Evolutionary conservation across 75 land plant genomes (phyloP).

Genomic region (Picea sitchensis): DNA sequence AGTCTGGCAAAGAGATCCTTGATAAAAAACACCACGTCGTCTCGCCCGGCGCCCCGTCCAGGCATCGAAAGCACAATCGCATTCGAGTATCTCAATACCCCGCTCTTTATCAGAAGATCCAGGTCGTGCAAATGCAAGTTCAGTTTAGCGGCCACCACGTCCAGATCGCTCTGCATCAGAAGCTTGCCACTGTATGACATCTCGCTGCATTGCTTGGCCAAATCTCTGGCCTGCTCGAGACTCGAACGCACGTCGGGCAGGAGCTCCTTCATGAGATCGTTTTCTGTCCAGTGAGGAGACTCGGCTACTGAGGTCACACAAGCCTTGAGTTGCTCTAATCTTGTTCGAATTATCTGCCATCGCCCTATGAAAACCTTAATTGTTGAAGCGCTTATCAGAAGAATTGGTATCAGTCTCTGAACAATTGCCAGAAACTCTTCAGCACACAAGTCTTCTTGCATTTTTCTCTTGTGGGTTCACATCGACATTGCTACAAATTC

Average conservation of each 20-base stretch:
- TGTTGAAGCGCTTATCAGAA: constrained; percentile 32
- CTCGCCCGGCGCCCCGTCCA: constrained; percentile 28
- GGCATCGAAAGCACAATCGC: constrained; percentile 54
- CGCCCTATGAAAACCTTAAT: constrained; percentile 46
- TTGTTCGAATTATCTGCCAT: constrained; percentile 61
- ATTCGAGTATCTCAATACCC: constrained; percentile 40
- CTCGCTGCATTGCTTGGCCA: constrained; percentile 38
- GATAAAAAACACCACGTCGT: constrained; percentile 45
- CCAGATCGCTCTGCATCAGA: constrained; percentile 75
- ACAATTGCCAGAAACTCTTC: background rate
- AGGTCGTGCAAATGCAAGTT: constrained; percentile 56
- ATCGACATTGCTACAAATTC: background rate
- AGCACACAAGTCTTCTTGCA: background rate
- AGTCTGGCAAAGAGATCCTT: constrained; percentile 67
- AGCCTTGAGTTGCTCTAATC: constrained; percentile 43
- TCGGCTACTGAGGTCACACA: constrained; percentile 23
- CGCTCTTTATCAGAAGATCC: constrained; percentile 50
- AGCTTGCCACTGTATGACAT: constrained; percentile 61
- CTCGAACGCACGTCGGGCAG: constrained; percentile 37
- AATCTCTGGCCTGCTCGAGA: constrained; percentile 30
- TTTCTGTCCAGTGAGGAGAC: constrained; percentile 35
- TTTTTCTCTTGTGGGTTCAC: background rate
- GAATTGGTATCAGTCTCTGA: constrained; percentile 12
- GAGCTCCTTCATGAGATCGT: constrained; percentile 41
- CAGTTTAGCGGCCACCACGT: constrained; percentile 53